Evolutionary conservation across 2,329 filamentous ascomycete species (phyloP).

Genomic region (Blastomyces gilchristii): DNA sequence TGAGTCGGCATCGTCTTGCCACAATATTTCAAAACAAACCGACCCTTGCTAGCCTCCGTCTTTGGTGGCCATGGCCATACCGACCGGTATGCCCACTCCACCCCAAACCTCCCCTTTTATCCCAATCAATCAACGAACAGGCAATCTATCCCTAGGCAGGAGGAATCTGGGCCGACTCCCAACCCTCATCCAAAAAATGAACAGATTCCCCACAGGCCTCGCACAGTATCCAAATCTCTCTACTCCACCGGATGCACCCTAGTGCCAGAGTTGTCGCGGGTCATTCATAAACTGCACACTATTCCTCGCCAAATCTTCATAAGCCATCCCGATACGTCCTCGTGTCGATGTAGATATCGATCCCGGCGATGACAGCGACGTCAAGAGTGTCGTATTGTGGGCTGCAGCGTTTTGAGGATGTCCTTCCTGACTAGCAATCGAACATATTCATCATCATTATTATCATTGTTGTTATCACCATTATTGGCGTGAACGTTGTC

Average conservation of each 20-base stretch:
- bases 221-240: not conserved
- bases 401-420: not conserved
- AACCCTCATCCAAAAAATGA: not conserved
- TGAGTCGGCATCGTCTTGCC: not conserved
- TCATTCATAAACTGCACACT: not conserved
- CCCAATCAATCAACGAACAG: not conserved
- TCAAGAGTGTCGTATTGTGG: not conserved
- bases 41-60: not conserved
- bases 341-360: not conserved
- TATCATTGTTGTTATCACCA: too few relatives aligned
- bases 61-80: not conserved
- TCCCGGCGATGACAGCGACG: not conserved
- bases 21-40: not conserved
- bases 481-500: not conserved
- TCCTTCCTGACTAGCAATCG: not conserved
- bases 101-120: not conserved
- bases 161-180: not conserved
- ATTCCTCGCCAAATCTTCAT: not conserved
- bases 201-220: not conserved
- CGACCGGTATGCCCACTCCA: not conserved
- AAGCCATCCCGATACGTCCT: not conserved
- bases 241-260: not conserved
- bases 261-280: not conserved
- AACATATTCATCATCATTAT: not conserved
- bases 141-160: not conserved